Conservation (phyloP, 2,329 filamentous ascomycete species). For the Phaeoacremonium minimum region DNA sequence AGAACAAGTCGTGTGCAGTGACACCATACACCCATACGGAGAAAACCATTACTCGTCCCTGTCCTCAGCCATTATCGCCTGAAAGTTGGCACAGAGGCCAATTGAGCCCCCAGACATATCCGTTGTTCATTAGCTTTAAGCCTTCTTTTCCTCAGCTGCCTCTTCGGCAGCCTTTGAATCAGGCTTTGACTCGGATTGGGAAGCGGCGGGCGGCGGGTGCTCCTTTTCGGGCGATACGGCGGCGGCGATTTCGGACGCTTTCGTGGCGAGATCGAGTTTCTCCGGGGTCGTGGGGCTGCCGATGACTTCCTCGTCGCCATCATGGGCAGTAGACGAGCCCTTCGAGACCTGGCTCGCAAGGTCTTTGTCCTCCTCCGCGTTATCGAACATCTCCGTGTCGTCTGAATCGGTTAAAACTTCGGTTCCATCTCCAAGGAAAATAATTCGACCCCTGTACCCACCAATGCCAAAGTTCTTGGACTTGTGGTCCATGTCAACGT, state of each 20-base stretch:
- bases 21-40: no score
- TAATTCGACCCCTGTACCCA: slow-evolving; percentile 80
- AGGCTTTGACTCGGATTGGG: slow-evolving; percentile 1
- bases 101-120: no score
- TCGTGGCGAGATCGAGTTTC: slow-evolving; percentile 9
- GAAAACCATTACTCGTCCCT: no score
- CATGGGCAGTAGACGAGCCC: slow-evolving; percentile 30
- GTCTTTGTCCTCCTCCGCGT: slow-evolving; percentile 79
- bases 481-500: slow-evolving; percentile 66
- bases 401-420: slow-evolving; percentile 86
- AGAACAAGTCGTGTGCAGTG: no score
- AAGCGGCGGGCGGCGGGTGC: not conserved
- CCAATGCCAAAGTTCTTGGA: slow-evolving; percentile 53
- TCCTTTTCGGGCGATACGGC: no score
- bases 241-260: slow-evolving; percentile 1
- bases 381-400: slow-evolving; percentile 92
- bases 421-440: slow-evolving; percentile 91
- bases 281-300: slow-evolving; percentile 11
- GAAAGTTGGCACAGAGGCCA: no score
- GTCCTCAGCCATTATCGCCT: no score
- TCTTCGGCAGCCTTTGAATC: slow-evolving; percentile 6
- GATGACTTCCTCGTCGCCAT: slow-evolving; percentile 12
- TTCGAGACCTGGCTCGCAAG: slow-evolving; percentile 79
- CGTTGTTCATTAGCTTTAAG: no score
- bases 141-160: slow-evolving; percentile 6